phyloP scores from a whole-genome alignment of 2,329 filamentous ascomycete species.

The Geosmithia morbida region DNA sequence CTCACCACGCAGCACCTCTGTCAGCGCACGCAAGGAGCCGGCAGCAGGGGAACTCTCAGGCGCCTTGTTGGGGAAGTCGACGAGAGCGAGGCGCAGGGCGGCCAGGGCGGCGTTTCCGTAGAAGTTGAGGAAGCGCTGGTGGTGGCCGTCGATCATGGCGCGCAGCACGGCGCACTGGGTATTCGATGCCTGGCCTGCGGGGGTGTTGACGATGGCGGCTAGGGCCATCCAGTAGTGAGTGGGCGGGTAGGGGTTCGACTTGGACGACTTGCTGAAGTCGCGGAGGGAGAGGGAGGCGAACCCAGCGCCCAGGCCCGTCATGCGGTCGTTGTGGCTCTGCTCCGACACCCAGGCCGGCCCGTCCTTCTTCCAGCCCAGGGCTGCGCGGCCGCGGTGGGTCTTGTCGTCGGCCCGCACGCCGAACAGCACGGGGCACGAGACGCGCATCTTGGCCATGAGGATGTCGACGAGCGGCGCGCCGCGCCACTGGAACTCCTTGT shows the following conservation, averaged over 20 bases:
- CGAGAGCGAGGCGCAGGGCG: constrained; percentile 52
- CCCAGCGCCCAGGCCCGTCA: constrained; percentile 72
- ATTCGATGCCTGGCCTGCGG: constrained; percentile 49
- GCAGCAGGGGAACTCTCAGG: constrained; percentile 32
- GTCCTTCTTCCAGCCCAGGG: constrained; percentile 62
- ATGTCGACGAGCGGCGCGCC: constrained; percentile 64
- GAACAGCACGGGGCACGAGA: constrained; percentile 72
- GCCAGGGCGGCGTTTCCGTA: constrained; percentile 68
- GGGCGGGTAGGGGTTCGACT: constrained; percentile 62
- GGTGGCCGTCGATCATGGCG: constrained; percentile 57
- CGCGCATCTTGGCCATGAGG: constrained; percentile 70
- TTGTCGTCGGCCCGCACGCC: constrained; percentile 66
- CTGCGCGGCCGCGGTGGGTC: constrained; percentile 49
- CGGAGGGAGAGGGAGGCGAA: constrained; percentile 73
- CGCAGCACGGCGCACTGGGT: constrained; percentile 60
- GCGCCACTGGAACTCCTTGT: constrained; percentile 50
- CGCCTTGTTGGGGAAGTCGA: constrained; percentile 55
- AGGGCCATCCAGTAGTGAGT: constrained; percentile 72
- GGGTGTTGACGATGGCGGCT: constrained; percentile 63
- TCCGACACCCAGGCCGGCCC: constrained; percentile 47
- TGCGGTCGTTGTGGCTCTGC: constrained; percentile 65
- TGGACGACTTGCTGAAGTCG: constrained; percentile 59
- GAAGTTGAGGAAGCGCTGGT: constrained; percentile 62
- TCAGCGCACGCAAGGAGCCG: constrained; percentile 36
- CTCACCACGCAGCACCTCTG: constrained; percentile 34